phyloP scores from a whole-genome alignment of 495 filamentous ascomycete genomes.

The Hypoxylon crocopeplum region DNA sequence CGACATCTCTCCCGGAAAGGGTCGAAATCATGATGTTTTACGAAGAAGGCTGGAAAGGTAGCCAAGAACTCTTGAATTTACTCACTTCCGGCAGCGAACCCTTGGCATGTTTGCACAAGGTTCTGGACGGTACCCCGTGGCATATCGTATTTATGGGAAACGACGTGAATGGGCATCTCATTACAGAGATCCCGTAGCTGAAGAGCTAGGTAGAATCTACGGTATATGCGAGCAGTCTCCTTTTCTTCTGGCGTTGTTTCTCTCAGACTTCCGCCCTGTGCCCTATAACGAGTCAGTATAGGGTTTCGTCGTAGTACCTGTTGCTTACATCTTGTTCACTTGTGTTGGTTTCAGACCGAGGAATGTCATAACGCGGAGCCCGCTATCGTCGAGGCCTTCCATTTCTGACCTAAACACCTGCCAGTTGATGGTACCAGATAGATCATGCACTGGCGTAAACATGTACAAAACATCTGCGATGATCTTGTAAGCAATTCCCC shows the following conservation, averaged over 20 bases:
- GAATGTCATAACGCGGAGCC: constrained; percentile 70
- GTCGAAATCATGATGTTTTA: too few relatives aligned
- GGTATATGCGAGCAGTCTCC: constrained; percentile 68
- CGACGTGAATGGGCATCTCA: constrained; percentile 72
- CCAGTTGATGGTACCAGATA: constrained; percentile 70
- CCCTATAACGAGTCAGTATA: constrained; percentile 58
- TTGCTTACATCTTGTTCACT: constrained; percentile 73
- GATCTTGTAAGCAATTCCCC: constrained; percentile 3
- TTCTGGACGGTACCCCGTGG: constrained; percentile 75
- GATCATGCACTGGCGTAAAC: constrained; percentile 74
- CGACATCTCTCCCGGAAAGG: not conserved
- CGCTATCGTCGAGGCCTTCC: constrained; percentile 73
- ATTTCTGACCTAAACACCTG: constrained; percentile 73
- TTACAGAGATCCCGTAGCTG: constrained; percentile 85
- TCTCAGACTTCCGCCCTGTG: constrained; percentile 70
- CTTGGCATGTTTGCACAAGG: constrained; percentile 76
- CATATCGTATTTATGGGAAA: constrained; percentile 72
- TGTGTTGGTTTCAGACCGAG: constrained; percentile 72
- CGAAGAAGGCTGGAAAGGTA: not conserved
- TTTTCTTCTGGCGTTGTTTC: constrained; percentile 68
- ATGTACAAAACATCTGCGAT: constrained; percentile 70
- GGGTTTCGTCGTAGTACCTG: not conserved
- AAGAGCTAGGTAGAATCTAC: constrained; percentile 79
- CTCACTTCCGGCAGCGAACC: constrained; percentile 73
- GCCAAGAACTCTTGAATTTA: too few relatives aligned